Evolutionary conservation across 441 rosid species (phyloP), one percentile per base, ranked within the genome.

Genomic region (Bocquillonia castaneifolia): DNA sequence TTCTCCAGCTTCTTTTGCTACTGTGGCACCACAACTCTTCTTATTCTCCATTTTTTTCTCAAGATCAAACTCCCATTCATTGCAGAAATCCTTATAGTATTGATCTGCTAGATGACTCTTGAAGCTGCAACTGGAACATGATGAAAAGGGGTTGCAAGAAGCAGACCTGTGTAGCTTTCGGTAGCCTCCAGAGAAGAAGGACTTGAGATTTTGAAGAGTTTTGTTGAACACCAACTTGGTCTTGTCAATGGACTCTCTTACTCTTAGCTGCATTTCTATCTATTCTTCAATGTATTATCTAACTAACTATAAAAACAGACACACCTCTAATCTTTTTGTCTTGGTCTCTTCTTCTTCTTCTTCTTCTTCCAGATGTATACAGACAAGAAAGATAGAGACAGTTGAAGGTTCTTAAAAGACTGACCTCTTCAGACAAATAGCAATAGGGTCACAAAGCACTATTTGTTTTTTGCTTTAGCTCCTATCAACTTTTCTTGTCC

Each of bases 191-290:
- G 74, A 73, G 74, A 85, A 59, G 69, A 82, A 45, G 26, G 88
- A 85, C 76, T 79, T 86, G 58, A 90, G 74, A 78, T 77, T 82
- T 32, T 73, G 66, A 47, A 90, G 77, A 68, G 93, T 77, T 69
- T 74, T 83, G 47, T 75, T 82, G 58, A 89, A 71, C 79, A 86
- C 74, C 62, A 67, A 80, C 73, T 77, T 85, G 80, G 88, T 79
- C 74, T 83, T 87, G 28, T 72, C 59, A 61, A 85, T 72, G 74
- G 96, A 81, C 62, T 86, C 88, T 73, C 81, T 72, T 44, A 87
- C 88, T 73, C 81, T 72, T 44, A 87, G 76, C 80, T 76, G 84
- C 85, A 84, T 89, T 63, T 71, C 79, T 75, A 73, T 60, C 64
- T 73, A 25, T 29, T 3, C 31, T 42, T 45, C 34, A 17, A 51